Percentiles rank a stretch among this genome's conserved stretches.
phyloP scores from a whole-genome alignment of 352 stramenopile species.

The Phytopythium delawarense region DNA sequence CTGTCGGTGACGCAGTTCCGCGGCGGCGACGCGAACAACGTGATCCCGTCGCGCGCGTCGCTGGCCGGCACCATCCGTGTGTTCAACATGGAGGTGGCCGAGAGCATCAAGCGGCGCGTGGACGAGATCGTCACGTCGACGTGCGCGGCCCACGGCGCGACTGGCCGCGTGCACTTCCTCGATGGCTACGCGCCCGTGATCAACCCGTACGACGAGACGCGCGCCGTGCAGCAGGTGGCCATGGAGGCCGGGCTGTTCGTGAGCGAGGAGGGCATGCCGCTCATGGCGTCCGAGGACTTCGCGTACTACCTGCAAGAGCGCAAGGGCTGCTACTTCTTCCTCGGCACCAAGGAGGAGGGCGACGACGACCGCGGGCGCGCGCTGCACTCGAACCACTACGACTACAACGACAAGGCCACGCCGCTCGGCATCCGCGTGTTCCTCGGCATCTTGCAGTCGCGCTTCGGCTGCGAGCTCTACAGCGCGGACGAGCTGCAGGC shows the following conservation, averaged over 20 bases:
- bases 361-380: conserved; percentile 52
- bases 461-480: conserved; percentile 63
- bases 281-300: conserved; percentile 96
- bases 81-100: conserved; percentile 84
- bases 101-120: conserved; percentile 81
- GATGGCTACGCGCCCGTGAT: conserved; percentile 78
- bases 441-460: conserved; percentile 63
- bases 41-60: conserved; percentile 86
- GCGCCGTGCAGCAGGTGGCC: conserved; percentile 68
- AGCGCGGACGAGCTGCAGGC: conserved; percentile 65
- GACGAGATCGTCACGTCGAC: conserved; percentile 84
- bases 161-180: conserved; percentile 50
- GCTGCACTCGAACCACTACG: conserved; percentile 76
- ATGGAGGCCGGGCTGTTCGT: conserved; percentile 72
- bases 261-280: conserved; percentile 72
- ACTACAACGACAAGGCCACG: conserved; percentile 85
- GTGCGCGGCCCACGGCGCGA: conserved; percentile 76
- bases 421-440: conserved; percentile 82
- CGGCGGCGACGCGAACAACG: conserved; percentile 93
- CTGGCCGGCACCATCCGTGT: conserved; percentile 92
- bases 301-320: conserved; percentile 84
- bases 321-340: conserved; percentile 85
- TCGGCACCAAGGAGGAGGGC: conserved; percentile 69
- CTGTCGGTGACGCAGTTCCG: conserved; percentile 90
- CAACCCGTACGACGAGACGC: conserved; percentile 77